phyloP scores from a whole-genome alignment of 805 yeast genomes.

The Candida coleopterorum region DNA sequence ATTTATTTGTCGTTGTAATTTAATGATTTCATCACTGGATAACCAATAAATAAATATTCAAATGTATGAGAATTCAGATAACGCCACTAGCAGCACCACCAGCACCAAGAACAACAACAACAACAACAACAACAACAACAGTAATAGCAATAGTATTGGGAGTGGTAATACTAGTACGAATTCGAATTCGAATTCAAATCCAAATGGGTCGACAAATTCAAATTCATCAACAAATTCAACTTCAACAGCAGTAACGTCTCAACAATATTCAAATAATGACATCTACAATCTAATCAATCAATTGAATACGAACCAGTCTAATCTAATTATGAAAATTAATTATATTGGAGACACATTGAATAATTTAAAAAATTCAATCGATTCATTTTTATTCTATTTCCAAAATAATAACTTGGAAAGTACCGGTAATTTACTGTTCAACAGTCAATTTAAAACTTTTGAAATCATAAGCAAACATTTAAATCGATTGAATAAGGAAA shows the following conservation, averaged over 20 bases:
- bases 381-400: constrained; percentile 6
- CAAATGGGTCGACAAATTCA: background rate
- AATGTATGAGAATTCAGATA: too few relatives aligned
- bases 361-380: constrained; percentile 9
- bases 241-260: background rate
- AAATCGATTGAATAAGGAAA: constrained; percentile 17
- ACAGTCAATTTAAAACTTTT: constrained; percentile 13
- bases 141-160: too few relatives aligned
- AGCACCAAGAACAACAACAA: too few relatives aligned
- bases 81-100: too few relatives aligned
- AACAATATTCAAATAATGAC: constrained; percentile 6
- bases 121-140: too few relatives aligned
- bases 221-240: background rate
- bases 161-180: too few relatives aligned
- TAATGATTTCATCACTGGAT: too few relatives aligned
- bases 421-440: background rate
- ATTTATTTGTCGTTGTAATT: too few relatives aligned
- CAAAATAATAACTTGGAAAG: constrained; percentile 4
- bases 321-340: constrained; percentile 15
- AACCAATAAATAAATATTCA: too few relatives aligned
- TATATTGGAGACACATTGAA: constrained; percentile 7
- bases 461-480: constrained; percentile 18
- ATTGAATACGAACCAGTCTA: constrained; percentile 13
- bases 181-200: background rate
- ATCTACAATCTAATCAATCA: constrained; percentile 14